These are phyloP conservation scores for Alectoria sarmentosa DNA, from an alignment of 495 filamentous ascomycete species.

Conservation along the genomic window DNA sequence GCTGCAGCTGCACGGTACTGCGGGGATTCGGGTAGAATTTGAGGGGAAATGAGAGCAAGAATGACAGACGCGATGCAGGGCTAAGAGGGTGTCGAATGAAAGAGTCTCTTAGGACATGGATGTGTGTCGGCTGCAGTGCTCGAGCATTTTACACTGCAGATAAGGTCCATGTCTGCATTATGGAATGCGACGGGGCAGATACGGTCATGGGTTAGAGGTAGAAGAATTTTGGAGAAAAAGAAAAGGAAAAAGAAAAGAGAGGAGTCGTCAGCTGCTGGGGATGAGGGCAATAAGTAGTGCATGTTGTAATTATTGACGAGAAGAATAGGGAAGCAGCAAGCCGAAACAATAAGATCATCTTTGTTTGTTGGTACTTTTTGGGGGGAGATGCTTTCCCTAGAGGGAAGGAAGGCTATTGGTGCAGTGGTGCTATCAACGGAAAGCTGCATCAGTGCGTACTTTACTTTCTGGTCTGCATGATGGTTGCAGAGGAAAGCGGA, in stretches of 20 bases:
- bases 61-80: not conserved
- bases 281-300: too few species aligned
- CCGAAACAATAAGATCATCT: not conserved
- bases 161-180: not conserved
- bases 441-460: too few species aligned
- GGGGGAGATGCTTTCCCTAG: not conserved
- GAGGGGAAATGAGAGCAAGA: not conserved
- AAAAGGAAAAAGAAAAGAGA: not conserved
- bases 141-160: not conserved
- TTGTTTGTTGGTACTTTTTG: not conserved
- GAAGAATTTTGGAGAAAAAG: not conserved
- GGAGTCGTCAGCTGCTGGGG: not conserved
- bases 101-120: slow-evolving; percentile 4
- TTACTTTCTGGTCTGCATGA: not conserved
- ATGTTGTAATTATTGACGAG: not conserved
- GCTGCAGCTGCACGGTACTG: not conserved
- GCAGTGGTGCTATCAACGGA: too few species aligned
- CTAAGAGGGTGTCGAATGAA: not conserved
- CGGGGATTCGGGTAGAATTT: not conserved
- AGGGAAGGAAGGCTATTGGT: not conserved
- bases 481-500: not conserved
- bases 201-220: not conserved
- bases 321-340: not conserved
- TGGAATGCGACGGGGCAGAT: too few species aligned
- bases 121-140: slow-evolving; percentile 5